phyloP scores from a whole-genome alignment of 805 yeast genomes.

The Novakomyces olei region DNA sequence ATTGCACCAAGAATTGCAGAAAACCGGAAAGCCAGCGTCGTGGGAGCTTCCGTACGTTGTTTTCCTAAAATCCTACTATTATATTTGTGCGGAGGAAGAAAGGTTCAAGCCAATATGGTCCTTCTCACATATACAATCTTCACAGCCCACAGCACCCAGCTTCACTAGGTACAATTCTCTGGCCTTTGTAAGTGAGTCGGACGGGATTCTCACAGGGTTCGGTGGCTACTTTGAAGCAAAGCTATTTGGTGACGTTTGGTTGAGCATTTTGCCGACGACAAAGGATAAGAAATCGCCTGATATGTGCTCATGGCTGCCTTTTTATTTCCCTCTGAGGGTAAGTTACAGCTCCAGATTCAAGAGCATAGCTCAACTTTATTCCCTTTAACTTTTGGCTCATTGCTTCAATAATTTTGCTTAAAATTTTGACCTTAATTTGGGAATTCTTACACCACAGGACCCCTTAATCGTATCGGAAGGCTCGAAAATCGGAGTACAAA shows the following conservation, averaged over 20 bases:
- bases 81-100: conserved; percentile 20
- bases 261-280: conserved; percentile 29
- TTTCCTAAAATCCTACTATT: conserved; percentile 20
- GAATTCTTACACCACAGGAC: conserved; percentile 10
- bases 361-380: not conserved
- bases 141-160: too few species aligned
- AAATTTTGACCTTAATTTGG: not conserved
- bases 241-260: conserved; percentile 34
- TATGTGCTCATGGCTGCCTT: conserved; percentile 46
- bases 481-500: conserved; percentile 29
- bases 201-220: conserved; percentile 46
- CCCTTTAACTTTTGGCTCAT: not conserved
- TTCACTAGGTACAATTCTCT: too few species aligned
- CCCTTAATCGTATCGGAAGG: conserved; percentile 31
- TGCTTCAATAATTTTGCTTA: not conserved
- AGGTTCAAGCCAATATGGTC: conserved; percentile 31
- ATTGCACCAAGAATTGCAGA: conserved; percentile 17
- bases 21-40: conserved; percentile 5
- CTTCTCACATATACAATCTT: conserved; percentile 23
- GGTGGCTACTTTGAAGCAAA: conserved; percentile 54
- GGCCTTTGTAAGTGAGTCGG: conserved; percentile 22
- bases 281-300: conserved; percentile 18
- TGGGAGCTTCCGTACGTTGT: conserved; percentile 25
- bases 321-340: conserved; percentile 32
- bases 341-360: conserved; percentile 2